These are phyloP conservation scores for Phytopythium sindhum DNA, from an alignment of 352 stramenopile genomes.

Conservation along the genomic window DNA sequence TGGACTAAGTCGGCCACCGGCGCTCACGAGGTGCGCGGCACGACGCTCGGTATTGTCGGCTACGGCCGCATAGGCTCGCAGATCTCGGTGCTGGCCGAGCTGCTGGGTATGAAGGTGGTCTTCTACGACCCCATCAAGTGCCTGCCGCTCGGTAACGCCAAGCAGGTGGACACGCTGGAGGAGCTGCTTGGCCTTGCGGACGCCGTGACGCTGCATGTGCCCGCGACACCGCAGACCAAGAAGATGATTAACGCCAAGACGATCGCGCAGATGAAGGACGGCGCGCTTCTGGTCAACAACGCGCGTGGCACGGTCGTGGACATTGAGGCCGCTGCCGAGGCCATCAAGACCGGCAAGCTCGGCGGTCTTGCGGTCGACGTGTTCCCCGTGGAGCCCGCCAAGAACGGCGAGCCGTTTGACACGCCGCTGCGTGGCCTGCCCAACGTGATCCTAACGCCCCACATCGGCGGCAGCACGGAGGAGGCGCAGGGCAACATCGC, in stretches of 20 bases:
- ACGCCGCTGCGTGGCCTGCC: constrained; percentile 87
- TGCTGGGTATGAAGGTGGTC: constrained; percentile 93
- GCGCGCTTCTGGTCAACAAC: constrained; percentile 94
- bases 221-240: constrained; percentile 90
- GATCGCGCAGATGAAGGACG: constrained; percentile 90
- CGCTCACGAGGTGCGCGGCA: constrained; percentile 77
- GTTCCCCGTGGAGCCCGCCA: constrained; percentile 85
- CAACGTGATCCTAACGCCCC: constrained; percentile 93
- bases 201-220: constrained; percentile 95
- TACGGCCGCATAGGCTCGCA: constrained; percentile 84
- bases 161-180: constrained; percentile 82
- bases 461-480: constrained; percentile 95
- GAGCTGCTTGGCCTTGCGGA: constrained; percentile 85
- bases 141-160: constrained; percentile 67
- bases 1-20: constrained; percentile 82
- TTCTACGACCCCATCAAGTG: constrained; percentile 92
- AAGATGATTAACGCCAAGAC: constrained; percentile 92
- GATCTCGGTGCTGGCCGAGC: constrained; percentile 74
- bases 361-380: constrained; percentile 85
- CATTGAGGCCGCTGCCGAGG: constrained; percentile 88
- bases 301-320: constrained; percentile 94
- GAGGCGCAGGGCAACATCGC: constrained; percentile 94
- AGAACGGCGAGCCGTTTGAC: constrained; percentile 82
- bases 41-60: constrained; percentile 74
- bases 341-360: constrained; percentile 85